Evolutionary conservation across 2,329 filamentous ascomycete species (phyloP), one percentile per base, ranked within the genome.

Genomic region (Herpotrichia juniperi): DNA sequence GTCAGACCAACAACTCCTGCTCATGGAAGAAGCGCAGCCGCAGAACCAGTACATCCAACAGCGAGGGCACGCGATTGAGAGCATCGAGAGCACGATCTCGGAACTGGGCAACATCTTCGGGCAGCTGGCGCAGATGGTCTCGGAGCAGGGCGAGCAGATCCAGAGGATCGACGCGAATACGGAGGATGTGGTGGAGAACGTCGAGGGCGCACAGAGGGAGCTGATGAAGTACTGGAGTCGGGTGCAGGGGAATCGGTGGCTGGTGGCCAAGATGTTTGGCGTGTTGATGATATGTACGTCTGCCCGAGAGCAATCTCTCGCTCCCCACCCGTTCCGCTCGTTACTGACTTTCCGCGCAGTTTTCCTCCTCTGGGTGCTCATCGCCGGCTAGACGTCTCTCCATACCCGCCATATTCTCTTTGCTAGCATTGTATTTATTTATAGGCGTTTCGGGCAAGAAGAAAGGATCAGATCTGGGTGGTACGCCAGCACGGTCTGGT

Each of bases 101-200:
- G 94, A 99, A 72, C 81, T 99, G 1, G 94, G 94, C 24, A 82
- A 88, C 12, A 97, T 97, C 56, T 97, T 97, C 72, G 91, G 92
- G 8, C 93, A 99, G 74, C 79, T 99, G 44, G 93, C 94, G 30
- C 87, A 91, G 61, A 97, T 99, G 94, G 94, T 99, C 25, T 91
- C 89, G 49, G 93, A 99, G 74, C 94, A 99, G 77, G 91, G 90
- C 56, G 94, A 97, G 76, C 96, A 96, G 89, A 96, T 99, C 60
- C 91, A 97, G 76, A 83, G 93, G 44, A 97, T 97, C 68, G 93
- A 97, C 67, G 93, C 93, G 59, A 97, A 97, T 74, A 97, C 93
- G 1, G 94, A 99, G 69, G 93, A 97, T 64, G 91, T 99, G 5
- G 93, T 99, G 48, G 93, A 97, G 68, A 99, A 99, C 65, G 93